Percentiles rank a stretch among this genome's conserved stretches.
phyloP scores from a whole-genome alignment of 1,284 basidiomycete species.

The Fomitopsis pinicola region DNA sequence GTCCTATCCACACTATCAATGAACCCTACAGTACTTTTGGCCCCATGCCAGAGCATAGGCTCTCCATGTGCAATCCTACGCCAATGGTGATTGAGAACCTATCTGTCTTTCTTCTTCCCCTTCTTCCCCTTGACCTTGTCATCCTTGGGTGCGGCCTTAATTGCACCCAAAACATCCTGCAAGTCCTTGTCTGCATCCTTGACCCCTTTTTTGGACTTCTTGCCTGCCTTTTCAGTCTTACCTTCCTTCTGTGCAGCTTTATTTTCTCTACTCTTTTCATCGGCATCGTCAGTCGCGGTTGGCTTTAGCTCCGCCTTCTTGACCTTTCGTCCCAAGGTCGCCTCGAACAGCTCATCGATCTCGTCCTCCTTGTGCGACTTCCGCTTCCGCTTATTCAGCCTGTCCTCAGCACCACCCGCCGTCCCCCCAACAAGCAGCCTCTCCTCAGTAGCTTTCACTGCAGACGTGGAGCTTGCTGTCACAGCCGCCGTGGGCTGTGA shows the following conservation, averaged over 20 bases:
- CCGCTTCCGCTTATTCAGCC: conserved; percentile 26
- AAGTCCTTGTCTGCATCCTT: conserved; percentile 28
- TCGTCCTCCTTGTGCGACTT: conserved; percentile 45
- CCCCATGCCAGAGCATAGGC: no score
- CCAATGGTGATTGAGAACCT: background rate
- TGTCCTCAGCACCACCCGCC: conserved; percentile 4
- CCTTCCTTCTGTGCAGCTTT: background rate
- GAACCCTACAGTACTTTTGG: no score
- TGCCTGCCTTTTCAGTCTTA: conserved; percentile 6
- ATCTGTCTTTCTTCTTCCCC: background rate
- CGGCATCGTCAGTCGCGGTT: background rate
- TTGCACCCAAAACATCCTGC: conserved; percentile 39
- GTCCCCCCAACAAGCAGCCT: conserved; percentile 5
- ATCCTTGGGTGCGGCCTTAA: conserved; percentile 38
- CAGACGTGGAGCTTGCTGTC: background rate
- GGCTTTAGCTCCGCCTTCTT: conserved; percentile 44
- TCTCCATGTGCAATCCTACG: no score
- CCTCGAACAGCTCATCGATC: conserved; percentile 68
- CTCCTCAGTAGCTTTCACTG: background rate
- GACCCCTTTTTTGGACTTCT: conserved; percentile 18
- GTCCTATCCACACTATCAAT: no score
- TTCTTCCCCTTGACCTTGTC: conserved; percentile 19
- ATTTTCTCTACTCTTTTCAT: background rate
- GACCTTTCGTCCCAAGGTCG: conserved; percentile 49
- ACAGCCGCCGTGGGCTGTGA: background rate